Base-by-base conservation (phyloP, 352 stramenopile species). In the Phytophthora hybrid region DNA sequence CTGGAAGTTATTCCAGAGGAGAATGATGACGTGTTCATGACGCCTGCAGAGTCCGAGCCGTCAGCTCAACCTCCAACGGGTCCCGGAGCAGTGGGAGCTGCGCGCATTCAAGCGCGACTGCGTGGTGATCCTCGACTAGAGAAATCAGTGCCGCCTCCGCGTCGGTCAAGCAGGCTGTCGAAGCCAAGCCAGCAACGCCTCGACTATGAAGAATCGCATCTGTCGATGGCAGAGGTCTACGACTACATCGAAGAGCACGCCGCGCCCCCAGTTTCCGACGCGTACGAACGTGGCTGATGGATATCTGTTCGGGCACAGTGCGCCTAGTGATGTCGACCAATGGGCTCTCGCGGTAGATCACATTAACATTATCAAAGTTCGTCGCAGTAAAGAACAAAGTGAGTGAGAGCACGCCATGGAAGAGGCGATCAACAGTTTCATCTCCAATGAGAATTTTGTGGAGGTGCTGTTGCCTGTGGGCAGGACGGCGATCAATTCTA, bases 401-500 rank as follows among this genome's bases (percentile, higher is more conserved):
- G 16, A 51, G 16, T 51, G 41, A 14, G 51, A 69, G 52, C 3
- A 51, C 1, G 66, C 37, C 23, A 69, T 73, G 66, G 3, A 58
- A 11, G 44, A 51, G 0, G 32, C 59, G 18, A 49, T 68, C 29
- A 18, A 53, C 10, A 64, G 53, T 31, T 41, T 69, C 2, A 4
- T 60, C 1, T 16, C 41, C 1, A 73, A 59, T 10, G 66, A 41
- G 1, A 64, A 52, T 1, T 69, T 69, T 47, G 66, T 63, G 2
- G 58, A 59, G 16, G 31, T 63, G 3, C 58, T 41, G 31, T 18
- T 69, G 19, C 59, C 31, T 51, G 34, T 41, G 34, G 4, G 47
- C 59, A 21, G 59, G 51, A 34, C 58, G 37, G 46, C 44, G 1
- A 59, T 71, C 55, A 71, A 59, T 32, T 65, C 64, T 1, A 71